Evolutionary conservation across 2,329 filamentous ascomycete genomes (phyloP).

Genomic region (Pestalotiopsis sp.): DNA sequence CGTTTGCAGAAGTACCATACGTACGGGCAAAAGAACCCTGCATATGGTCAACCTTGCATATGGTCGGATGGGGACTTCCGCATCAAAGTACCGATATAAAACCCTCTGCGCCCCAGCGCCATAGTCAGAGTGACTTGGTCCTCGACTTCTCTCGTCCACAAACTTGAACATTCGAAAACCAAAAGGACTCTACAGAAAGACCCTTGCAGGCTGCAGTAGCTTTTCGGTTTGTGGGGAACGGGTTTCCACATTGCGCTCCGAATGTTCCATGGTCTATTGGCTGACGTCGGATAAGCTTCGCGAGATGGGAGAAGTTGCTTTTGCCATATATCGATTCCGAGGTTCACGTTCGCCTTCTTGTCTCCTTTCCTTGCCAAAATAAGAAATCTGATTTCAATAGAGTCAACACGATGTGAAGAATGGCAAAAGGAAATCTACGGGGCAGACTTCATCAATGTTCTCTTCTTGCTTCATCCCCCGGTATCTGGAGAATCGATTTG

Average conservation of each 20-base stretch:
- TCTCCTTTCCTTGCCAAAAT: no score
- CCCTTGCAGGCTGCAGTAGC: not conserved
- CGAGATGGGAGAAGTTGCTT: no score
- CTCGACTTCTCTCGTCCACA: not conserved
- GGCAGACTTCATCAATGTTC: no score
- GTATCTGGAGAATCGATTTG: no score
- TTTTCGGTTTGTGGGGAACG: not conserved
- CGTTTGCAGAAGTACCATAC: not conserved
- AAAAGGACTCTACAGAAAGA: not conserved
- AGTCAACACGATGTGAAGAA: no score
- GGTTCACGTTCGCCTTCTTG: no score
- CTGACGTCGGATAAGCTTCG: no score
- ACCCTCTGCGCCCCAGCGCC: not conserved
- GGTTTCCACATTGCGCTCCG: not conserved
- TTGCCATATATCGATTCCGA: no score
- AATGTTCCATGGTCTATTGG: no score
- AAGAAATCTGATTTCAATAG: no score
- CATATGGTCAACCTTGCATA: not conserved
- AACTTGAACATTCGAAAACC: not conserved
- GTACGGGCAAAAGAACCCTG: not conserved
- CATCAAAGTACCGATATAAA: not conserved
- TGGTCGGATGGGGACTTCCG: not conserved
- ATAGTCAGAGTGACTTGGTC: not conserved
- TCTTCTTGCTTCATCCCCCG: no score
- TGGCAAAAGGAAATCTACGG: no score